phyloP scores from a whole-genome alignment of 306 rosid species.

The Luffa acutangula region DNA sequence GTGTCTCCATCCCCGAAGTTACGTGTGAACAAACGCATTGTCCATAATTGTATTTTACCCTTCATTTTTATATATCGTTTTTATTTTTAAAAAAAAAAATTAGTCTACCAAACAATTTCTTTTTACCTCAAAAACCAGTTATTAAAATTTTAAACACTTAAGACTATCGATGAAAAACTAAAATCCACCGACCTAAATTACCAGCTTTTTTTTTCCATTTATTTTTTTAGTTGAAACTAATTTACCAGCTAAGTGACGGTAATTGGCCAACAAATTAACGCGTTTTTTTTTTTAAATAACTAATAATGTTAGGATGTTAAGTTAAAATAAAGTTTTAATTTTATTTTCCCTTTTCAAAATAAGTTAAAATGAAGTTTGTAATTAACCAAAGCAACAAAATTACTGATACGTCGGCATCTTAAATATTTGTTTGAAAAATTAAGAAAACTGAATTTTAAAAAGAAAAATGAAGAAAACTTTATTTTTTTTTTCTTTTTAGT shows the following conservation, averaged over 20 bases:
- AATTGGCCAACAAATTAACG: not conserved
- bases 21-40: too few relatives aligned
- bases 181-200: too few relatives aligned
- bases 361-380: not conserved
- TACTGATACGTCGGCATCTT: not conserved
- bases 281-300: not conserved
- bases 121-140: too few relatives aligned
- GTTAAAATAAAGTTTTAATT: not conserved
- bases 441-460: not conserved
- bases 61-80: too few relatives aligned
- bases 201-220: too few relatives aligned
- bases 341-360: not conserved
- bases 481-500: not conserved
- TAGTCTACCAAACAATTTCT: too few relatives aligned
- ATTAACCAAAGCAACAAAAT: not conserved
- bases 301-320: not conserved
- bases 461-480: not conserved
- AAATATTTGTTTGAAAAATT: not conserved
- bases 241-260: not conserved
- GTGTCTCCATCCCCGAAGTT: too few relatives aligned
- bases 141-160: too few relatives aligned
- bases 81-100: too few relatives aligned
- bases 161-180: too few relatives aligned
- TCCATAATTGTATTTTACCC: too few relatives aligned
- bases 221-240: too few relatives aligned